Evolutionary conservation across 1,139 yeast genomes (phyloP).

Genomic region (Geotrichum restrictum): DNA sequence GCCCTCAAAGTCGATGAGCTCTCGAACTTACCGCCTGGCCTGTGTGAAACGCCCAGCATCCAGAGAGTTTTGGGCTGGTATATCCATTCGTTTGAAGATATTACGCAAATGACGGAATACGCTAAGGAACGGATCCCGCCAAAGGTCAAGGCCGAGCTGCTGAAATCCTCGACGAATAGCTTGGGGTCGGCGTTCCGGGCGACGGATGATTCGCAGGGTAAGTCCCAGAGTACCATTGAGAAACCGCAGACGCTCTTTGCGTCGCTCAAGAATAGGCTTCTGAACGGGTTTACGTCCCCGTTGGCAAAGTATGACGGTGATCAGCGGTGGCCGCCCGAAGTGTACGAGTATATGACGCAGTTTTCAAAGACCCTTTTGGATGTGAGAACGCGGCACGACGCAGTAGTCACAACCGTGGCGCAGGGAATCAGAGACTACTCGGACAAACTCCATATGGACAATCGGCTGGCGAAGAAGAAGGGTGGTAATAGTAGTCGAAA

Average conservation of each 20-base stretch:
- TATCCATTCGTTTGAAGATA: conserved; percentile 83
- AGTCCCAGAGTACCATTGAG: neutral
- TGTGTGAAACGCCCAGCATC: conserved; percentile 70
- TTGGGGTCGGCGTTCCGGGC: neutral
- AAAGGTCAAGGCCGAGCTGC: conserved; percentile 14
- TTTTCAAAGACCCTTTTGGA: conserved; percentile 64
- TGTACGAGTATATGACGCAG: conserved; percentile 61
- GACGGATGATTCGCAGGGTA: too few relatives aligned
- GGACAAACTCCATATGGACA: conserved; percentile 22
- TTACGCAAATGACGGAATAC: conserved; percentile 45
- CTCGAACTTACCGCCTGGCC: conserved; percentile 72
- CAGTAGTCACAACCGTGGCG: conserved; percentile 89
- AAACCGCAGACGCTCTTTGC: conserved; percentile 19
- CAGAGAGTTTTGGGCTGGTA: conserved; percentile 81
- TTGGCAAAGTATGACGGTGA: conserved; percentile 47
- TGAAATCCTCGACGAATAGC: conserved; percentile 14
- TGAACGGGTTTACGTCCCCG: conserved; percentile 52
- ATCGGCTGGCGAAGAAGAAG: neutral
- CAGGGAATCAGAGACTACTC: conserved; percentile 86
- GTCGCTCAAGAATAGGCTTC: conserved; percentile 22
- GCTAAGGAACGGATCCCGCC: conserved; percentile 15
- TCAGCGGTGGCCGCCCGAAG: conserved; percentile 66
- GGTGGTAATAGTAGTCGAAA: too few relatives aligned
- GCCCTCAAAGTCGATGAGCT: conserved; percentile 85
- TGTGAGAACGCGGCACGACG: conserved; percentile 83